Base-by-base conservation (phyloP, 495 filamentous ascomycete species). In the Friedmanniomyces simplex region DNA sequence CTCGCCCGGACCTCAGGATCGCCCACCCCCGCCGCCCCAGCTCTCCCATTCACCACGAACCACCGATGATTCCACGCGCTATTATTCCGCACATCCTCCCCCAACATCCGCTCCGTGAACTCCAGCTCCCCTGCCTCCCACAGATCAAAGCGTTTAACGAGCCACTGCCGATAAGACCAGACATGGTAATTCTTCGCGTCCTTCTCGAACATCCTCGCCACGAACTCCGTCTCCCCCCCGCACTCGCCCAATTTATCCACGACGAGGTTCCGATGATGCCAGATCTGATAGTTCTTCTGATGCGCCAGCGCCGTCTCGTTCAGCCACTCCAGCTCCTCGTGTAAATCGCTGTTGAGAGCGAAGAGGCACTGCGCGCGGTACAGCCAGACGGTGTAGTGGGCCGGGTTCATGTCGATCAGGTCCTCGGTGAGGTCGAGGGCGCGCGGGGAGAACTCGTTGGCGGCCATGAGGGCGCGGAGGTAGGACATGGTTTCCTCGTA, bases 171-270 rank as follows among this genome's bases (percentile, higher is more conserved):
- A 70, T 97, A 97, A 52, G 84, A 87, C 91, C 93, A 98, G 39
- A 98, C 94, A 69, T 98, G 93, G 68, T 97, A 97, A 74, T 98
- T 98, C 70, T 98, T 98, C 13, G 84, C 79, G 70, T 98, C 93
- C 62, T 83, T 76, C 55, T 78, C 78, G 43, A 98, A 87, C 81
- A 96, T 96, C 41, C 77, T 65, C 57, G 76, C 77, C 45, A 95
- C 79, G 74, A 98, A 98, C 37, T 75, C 74, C 26, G 72, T 68
- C 73, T 98, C 93, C 18, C 78, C 76, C 16, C 68, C 66, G 8
- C 68, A 52, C 16, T 66, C 66, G 28, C 62, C 71, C 41, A 77
- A 66, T 42, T 57, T 60, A 66, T 86, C 78, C 67, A 96, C 79
- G 20, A 98, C 73, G 36, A 89, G 77, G 70, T 96, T 88, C 25